Base-by-base conservation (phyloP, 176 grass and related monocot species). In the Triticum monococcum region DNA sequence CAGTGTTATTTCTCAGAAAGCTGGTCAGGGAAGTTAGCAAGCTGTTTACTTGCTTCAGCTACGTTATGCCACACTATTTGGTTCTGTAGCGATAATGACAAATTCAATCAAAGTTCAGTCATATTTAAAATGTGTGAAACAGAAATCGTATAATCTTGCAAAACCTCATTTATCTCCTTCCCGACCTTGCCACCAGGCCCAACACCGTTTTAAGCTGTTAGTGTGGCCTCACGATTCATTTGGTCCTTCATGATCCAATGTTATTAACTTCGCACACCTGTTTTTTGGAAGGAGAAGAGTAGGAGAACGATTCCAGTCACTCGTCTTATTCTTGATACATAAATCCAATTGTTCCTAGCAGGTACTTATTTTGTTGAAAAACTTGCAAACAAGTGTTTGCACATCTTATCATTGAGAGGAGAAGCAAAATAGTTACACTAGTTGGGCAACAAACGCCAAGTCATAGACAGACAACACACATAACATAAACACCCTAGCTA, bases 111-210 rank as follows among this genome's bases (percentile, higher is more conserved):
- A 56, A 33, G 2, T 69, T 7, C 56, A 73, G 30, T 70, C 41
- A 54, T 26, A 17, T 70, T 45, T 7, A 62, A 22, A 83, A 78
- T 14, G 16, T 46, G 52, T 69, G 13, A 78, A 45, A 24, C 5
- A 77, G 20, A 88, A 83, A 35, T 17, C 11, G 33, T 64, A 40
- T 63, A 79, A 50, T 20, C 74, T 84, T 83, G 72, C 22, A 72
- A 70, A 38, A 79, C 16, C 38, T 62, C 18, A 59, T 68, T 63
- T 52, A 50, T 78, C 20, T 33, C 64, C 28, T 46, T 64, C 24
- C 22, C 11, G 35, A 59, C 46, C 33, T 81, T 16, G 28, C 9
- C 32, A 26, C 32, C 36, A 45, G 70, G 70, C 70, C 69, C 70
- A 73, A 22, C 28, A 67, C 7, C 9, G 48, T 85, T 4, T 57